Evolutionary conservation across 257 asterid genomes (phyloP).

Genomic region (Sherardia arvensis): DNA sequence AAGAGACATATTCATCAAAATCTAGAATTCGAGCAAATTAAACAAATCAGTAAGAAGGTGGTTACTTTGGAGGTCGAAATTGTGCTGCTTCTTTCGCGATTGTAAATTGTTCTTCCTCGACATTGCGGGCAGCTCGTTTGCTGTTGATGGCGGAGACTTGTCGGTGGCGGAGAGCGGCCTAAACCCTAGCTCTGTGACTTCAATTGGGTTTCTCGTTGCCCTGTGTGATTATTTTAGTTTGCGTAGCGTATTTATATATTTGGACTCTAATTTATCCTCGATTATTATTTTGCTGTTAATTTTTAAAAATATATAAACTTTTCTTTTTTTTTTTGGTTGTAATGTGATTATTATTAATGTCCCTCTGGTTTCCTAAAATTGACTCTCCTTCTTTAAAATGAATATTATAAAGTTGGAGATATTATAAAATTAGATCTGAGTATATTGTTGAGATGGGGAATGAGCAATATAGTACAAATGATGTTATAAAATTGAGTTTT

Average conservation of each 20-base stretch:
- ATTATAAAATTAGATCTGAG: no score
- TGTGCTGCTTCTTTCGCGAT: slow-evolving; percentile 68
- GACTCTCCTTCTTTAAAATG: no score
- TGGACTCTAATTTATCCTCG: not conserved
- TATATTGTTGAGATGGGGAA: no score
- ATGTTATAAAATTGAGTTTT: no score
- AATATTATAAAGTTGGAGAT: no score
- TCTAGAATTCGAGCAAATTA: not conserved
- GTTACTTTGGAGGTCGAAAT: slow-evolving; percentile 57
- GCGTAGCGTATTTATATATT: not conserved
- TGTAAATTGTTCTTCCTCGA: slow-evolving; percentile 95
- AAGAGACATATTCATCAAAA: not conserved
- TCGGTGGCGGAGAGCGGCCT: not conserved
- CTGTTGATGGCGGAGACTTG: not conserved
- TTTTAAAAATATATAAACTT: no score
- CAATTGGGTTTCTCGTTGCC: not conserved
- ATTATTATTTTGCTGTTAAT: no score
- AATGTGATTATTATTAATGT: no score
- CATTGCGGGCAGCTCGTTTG: slow-evolving; percentile 28
- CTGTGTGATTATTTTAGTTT: no score
- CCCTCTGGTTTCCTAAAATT: no score
- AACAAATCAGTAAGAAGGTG: not conserved
- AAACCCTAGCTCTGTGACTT: slow-evolving; percentile 10
- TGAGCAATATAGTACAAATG: no score
- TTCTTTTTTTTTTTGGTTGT: no score